Conservation (phyloP, 805 yeast species). For the Metschnikowia henanensis region DNA sequence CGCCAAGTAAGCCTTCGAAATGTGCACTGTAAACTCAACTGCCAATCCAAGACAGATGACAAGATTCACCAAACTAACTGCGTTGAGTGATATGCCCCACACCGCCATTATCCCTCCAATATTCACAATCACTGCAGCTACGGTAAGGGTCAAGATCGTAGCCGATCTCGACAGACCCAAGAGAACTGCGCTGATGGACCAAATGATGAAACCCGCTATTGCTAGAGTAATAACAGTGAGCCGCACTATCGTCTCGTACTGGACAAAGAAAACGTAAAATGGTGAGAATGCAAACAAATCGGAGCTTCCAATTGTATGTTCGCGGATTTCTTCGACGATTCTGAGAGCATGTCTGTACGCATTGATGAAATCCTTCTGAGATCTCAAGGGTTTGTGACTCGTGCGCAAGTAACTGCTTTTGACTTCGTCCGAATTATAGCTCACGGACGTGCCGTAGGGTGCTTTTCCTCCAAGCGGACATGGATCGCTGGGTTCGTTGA, state of each 20-base stretch:
- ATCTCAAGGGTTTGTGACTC: slow-evolving; percentile 73
- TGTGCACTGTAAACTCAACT: slow-evolving; percentile 90
- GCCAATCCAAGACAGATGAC: slow-evolving; percentile 92
- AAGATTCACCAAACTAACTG: slow-evolving; percentile 84
- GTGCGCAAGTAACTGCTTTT: slow-evolving; percentile 72
- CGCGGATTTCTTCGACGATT: slow-evolving; percentile 56
- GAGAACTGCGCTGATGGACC: slow-evolving; percentile 51
- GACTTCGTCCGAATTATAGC: slow-evolving; percentile 39
- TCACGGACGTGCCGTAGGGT: slow-evolving; percentile 63
- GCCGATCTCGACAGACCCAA: slow-evolving; percentile 71
- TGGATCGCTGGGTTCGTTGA: slow-evolving; percentile 77
- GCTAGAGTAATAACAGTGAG: slow-evolving; percentile 55
- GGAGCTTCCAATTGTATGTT: slow-evolving; percentile 29
- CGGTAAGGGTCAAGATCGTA: slow-evolving; percentile 52
- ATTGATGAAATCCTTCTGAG: slow-evolving; percentile 80
- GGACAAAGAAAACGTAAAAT: slow-evolving; percentile 90
- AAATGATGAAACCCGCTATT: slow-evolving; percentile 53
- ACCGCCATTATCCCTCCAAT: slow-evolving; percentile 80
- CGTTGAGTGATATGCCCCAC: slow-evolving; percentile 78
- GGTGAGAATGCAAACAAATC: slow-evolving; percentile 89
- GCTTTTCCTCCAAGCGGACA: slow-evolving; percentile 97
- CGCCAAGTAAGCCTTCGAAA: slow-evolving; percentile 73
- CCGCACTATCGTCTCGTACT: slow-evolving; percentile 66
- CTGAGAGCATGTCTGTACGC: slow-evolving; percentile 76
- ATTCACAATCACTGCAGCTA: slow-evolving; percentile 62